Evolutionary conservation across 805 yeast species (phyloP), one percentile per base, ranked within the genome.

Genomic region (Candida incommunis): DNA sequence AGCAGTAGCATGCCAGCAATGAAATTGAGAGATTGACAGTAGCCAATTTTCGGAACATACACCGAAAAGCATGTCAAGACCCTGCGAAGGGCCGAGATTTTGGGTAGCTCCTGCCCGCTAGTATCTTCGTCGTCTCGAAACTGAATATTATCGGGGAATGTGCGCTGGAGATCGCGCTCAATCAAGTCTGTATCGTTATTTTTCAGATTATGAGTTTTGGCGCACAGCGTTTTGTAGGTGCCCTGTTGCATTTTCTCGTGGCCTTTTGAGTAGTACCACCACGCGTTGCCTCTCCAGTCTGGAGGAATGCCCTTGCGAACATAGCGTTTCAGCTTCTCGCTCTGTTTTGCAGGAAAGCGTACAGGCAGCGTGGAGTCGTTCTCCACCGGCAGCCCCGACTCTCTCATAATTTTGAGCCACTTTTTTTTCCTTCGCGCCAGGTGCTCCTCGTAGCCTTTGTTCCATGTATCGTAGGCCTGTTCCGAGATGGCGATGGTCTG

Each of bases 271-370:
- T 84, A 90, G 67, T 78, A 80, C 71, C 92, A 90, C 98, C 98
- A 90, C 0, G 96, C 96, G 51, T 76, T 75, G 1, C 98, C 98
- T 52, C 98, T 69, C 96, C 96, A 90, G 58, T 86, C 96, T 0
- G 95, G 88, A 0, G 98, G 97, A 9, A 90, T 80, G 11, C 98
- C 98, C 59, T 83, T 83, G 46, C 96, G 72, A 11, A 92, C 76
- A 55, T 84, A 80, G 47, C 94, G 72, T 56, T 82, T 81, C 50
- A 86, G 50, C 40, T 51, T 53, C 46, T 55, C 58, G 43, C 58
- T 52, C n/a, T n/a, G n/a, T 23, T 51, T 52, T 0, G 65, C 56
- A 0, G 66, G 66, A 49, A 61, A 61, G 25, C 65, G 45, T 21
- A 54, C 58, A 2, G 66, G 66, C 4, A 61, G 63, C 26, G 70